Evolutionary conservation across 257 asterid species (phyloP), one percentile per base, ranked within the genome.

Genomic region (Rhazya stricta): DNA sequence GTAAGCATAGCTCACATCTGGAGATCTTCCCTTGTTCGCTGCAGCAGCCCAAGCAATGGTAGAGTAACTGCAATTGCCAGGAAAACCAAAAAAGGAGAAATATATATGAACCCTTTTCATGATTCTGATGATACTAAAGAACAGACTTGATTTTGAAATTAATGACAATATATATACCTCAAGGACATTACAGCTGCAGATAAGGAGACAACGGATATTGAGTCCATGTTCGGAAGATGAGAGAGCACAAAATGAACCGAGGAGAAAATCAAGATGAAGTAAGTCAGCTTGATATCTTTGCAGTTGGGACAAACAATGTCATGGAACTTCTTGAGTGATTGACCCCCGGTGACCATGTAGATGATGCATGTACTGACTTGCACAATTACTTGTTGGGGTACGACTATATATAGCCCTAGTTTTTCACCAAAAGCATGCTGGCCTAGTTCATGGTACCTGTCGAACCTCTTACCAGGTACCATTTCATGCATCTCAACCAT

Each of bases 401-500:
- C 85, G 0, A 91, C 94, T 1, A 93, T 91, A 82, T 80, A 93
- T 0, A 93, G 85, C 16, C 97, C 96, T 0, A 91, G 86, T 56
- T 86, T 92, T 3, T 84, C 81, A 0, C 98, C 96, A 50, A 86
- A 92, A 0, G 96, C 96, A 1, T 79, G 37, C 23, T 91, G 97
- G 10, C 98, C 98, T 5, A 92, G 74, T 51, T 93, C 96, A 21
- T 89, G 93, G 76, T 93, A 91, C 78, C 98, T 72, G 58, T 91
- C 94, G 46, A 89, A 88, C 73, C 98, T 81, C 80, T 88, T 93
- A 0, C 94, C 96, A 0, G 93, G 91, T 1, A 89, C 86, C 83
- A 82, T 84, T 53, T 93, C 98, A 37, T 91, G 97, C 94, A 93
- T 85, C 71, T 93, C 91, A 5, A 93, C 96, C 98, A 91, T 91